These are phyloP conservation scores for Lecanosticta acicola DNA, from an alignment of 2,329 filamentous ascomycete genomes.

Conservation along the genomic window DNA sequence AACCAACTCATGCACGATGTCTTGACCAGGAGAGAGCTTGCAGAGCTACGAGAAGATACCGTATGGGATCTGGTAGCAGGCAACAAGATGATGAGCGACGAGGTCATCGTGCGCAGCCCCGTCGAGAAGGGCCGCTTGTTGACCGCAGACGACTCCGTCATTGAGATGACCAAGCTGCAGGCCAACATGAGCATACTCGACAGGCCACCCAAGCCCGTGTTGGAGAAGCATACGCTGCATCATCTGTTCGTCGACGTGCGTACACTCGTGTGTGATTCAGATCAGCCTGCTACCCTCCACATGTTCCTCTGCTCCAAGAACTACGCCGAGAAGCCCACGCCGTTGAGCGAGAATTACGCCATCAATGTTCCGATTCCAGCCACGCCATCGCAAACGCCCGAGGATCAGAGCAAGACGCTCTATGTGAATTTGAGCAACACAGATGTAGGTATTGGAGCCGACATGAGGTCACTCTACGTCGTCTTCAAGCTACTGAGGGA, in stretches of 20 bases:
- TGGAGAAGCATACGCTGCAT: conserved; percentile 69
- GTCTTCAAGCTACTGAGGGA: conserved; percentile 71
- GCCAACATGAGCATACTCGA: conserved; percentile 93
- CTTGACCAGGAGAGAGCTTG: conserved; percentile 77
- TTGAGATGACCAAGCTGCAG: conserved; percentile 85
- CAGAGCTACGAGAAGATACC: conserved; percentile 74
- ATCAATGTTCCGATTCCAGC: conserved; percentile 73
- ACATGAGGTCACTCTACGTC: conserved; percentile 68
- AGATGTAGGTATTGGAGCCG: conserved; percentile 61
- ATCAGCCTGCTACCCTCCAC: conserved; percentile 69
- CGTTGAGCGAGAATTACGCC: conserved; percentile 76
- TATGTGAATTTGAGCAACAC: conserved; percentile 79
- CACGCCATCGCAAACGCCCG: conserved; percentile 59
- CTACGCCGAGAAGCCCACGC: conserved; percentile 56
- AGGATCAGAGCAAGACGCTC: conserved; percentile 70
- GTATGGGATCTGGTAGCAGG: conserved; percentile 93
- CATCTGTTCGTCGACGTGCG: conserved; percentile 80
- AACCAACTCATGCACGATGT: conserved; percentile 93
- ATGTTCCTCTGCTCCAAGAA: conserved; percentile 72
- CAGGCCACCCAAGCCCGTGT: conserved; percentile 62
- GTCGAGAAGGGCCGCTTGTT: conserved; percentile 75
- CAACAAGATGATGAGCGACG: conserved; percentile 88
- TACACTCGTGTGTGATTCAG: conserved; percentile 69
- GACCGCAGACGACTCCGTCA: conserved; percentile 86
- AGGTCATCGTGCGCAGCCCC: conserved; percentile 91